Percentiles rank a stretch among this genome's conserved stretches.
These are phyloP conservation scores for Chytridium lagenaria DNA, from an alignment of 371 early-diverging fungal genomes.

Conservation along the genomic window DNA sequence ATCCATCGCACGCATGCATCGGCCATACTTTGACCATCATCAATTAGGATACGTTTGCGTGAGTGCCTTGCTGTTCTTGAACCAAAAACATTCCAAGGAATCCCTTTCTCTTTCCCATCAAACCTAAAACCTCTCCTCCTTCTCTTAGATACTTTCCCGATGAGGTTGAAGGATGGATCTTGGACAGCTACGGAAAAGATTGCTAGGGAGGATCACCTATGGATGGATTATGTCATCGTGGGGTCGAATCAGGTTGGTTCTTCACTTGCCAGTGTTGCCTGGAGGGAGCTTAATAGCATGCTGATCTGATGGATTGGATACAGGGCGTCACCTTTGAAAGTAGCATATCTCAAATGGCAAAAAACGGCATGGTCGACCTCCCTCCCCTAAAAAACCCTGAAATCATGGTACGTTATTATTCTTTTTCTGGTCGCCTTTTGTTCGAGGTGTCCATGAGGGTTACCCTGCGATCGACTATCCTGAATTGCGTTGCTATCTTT, in stretches of 20 bases:
- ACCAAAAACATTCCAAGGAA: too few relatives aligned
- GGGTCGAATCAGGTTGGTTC: conserved; percentile 36
- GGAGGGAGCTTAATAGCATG: too few relatives aligned
- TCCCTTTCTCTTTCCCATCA: background rate
- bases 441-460: too few relatives aligned
- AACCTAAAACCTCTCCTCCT: background rate
- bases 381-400: conserved; percentile 89
- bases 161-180: conserved; percentile 85
- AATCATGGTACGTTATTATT: conserved; percentile 26
- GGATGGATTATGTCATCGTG: conserved; percentile 63
- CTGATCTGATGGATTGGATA: background rate
- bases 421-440: background rate
- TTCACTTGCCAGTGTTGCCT: too few relatives aligned
- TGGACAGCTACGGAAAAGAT: conserved; percentile 66
- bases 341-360: conserved; percentile 61
- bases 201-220: conserved; percentile 63
- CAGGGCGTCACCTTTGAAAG: conserved; percentile 40
- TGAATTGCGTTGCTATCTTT: background rate
- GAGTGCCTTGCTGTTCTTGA: background rate
- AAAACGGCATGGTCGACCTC: conserved; percentile 66
- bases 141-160: conserved; percentile 66
- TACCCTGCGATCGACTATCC: too few relatives aligned
- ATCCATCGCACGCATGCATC: background rate
- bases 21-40: too few relatives aligned
- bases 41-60: background rate